Evolutionary conservation across 257 asterid species (phyloP).

Genomic region (Plectranthus barbatus): DNA sequence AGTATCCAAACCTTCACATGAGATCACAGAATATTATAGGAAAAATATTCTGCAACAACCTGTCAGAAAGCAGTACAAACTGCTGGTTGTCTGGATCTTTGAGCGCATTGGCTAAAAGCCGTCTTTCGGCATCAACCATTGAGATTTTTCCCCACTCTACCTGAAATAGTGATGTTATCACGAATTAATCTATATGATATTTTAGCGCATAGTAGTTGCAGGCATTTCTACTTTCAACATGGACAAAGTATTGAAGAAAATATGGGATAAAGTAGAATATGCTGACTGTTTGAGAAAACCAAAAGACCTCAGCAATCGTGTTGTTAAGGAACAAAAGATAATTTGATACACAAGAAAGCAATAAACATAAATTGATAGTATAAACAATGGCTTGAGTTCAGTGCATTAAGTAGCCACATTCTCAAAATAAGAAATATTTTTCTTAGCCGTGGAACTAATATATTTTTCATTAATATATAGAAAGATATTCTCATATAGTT

Average conservation of each 20-base stretch:
- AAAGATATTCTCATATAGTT: neutral
- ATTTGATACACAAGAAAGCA: constrained; percentile 5
- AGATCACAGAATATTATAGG: neutral
- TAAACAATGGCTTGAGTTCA: neutral
- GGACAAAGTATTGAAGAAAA: neutral
- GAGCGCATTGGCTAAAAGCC: constrained; percentile 84
- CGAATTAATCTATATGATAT: neutral
- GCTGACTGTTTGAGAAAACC: neutral
- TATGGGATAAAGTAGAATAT: neutral
- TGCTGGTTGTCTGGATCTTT: constrained; percentile 80
- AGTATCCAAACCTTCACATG: constrained; percentile 10
- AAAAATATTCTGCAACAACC: constrained; percentile 34
- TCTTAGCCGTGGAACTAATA: neutral
- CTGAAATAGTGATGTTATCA: constrained; percentile 33
- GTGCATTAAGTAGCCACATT: neutral
- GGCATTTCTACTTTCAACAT: neutral
- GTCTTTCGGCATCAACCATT: constrained; percentile 97
- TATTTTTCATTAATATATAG: neutral
- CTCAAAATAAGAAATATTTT: neutral
- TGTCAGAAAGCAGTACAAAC: constrained; percentile 89
- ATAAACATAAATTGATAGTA: neutral
- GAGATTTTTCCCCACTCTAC: constrained; percentile 97
- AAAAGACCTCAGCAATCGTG: neutral
- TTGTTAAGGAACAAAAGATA: neutral
- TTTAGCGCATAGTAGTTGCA: neutral